Evolutionary conservation across 768 basidiomycete species (phyloP).

Genomic region (Suillus subluteus): DNA sequence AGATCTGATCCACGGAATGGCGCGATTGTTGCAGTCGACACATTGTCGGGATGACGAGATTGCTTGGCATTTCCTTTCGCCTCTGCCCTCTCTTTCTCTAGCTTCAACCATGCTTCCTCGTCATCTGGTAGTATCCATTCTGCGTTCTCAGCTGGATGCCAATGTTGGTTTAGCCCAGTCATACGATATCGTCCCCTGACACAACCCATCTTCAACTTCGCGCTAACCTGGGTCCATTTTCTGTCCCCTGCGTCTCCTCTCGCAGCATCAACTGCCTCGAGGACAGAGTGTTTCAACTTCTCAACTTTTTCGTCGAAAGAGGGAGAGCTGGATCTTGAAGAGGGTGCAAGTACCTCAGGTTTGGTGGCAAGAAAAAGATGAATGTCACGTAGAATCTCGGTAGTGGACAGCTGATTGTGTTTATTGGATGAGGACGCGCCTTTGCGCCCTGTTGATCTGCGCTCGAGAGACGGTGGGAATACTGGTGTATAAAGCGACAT

Average conservation of each 20-base stretch:
- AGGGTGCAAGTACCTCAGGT: conserved; percentile 36
- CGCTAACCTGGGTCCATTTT: conserved; percentile 49
- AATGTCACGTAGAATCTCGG: conserved; percentile 33
- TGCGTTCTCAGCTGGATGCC: conserved; percentile 25
- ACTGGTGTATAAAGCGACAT: conserved; percentile 41
- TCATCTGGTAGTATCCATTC: conserved; percentile 46
- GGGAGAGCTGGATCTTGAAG: conserved; percentile 40
- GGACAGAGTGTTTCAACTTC: conserved; percentile 38
- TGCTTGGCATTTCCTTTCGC: conserved; percentile 21
- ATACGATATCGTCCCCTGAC: conserved; percentile 40
- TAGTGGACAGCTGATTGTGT: conserved; percentile 17
- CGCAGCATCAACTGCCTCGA: conserved; percentile 38
- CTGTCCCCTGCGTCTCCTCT: conserved; percentile 45
- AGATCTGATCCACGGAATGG: neutral
- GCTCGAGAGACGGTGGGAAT: conserved; percentile 30
- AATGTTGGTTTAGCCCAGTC: conserved; percentile 27
- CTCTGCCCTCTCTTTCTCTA: conserved; percentile 41
- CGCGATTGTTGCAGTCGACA: neutral
- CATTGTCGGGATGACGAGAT: conserved; percentile 14
- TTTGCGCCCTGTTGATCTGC: conserved; percentile 11
- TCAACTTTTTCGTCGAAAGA: conserved; percentile 29
- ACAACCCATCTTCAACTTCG: conserved; percentile 43
- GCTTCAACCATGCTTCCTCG: conserved; percentile 53
- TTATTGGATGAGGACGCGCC: conserved; percentile 11
- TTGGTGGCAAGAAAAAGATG: conserved; percentile 37